Percentiles rank a stretch among this genome's conserved stretches.
Conservation (phyloP, 768 basidiomycete genomes). For the Mycena floridula region DNA sequence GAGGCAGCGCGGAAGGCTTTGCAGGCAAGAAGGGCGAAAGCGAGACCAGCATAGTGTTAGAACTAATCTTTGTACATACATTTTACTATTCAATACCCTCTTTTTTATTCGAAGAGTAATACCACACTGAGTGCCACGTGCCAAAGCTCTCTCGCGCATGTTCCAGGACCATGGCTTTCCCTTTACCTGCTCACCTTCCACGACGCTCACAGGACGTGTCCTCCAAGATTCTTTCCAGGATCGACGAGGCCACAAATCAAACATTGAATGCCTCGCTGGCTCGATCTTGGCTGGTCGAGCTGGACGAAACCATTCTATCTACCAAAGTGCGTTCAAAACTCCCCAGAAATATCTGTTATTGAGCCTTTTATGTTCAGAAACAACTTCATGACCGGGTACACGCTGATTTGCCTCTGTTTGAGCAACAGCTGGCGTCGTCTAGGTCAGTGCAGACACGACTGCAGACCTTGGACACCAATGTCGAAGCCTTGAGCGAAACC, state of each 20-base stretch:
- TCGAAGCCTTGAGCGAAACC: constrained; percentile 41
- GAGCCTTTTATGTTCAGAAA: constrained; percentile 35
- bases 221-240: constrained; percentile 62
- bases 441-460: constrained; percentile 59
- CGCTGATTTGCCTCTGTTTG: constrained; percentile 54
- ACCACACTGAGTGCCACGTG: no score
- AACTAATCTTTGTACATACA: no score
- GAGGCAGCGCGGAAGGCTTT: no score
- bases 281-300: constrained; percentile 63
- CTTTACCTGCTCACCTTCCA: constrained; percentile 68
- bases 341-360: constrained; percentile 7
- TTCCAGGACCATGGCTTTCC: constrained; percentile 58
- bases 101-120: background rate
- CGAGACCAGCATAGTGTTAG: no score
- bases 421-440: constrained; percentile 55
- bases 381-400: constrained; percentile 72
- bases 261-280: constrained; percentile 56
- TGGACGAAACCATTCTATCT: constrained; percentile 62
- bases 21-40: no score
- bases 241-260: constrained; percentile 55
- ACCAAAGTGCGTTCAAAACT: constrained; percentile 54
- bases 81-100: no score
- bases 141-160: background rate
- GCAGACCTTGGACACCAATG: constrained; percentile 41
- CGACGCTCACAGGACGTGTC: constrained; percentile 63